Percentiles rank a stretch among this genome's conserved stretches.
phyloP scores from a whole-genome alignment of 2,329 filamentous ascomycete species.

The Curvularia eragrostidis region DNA sequence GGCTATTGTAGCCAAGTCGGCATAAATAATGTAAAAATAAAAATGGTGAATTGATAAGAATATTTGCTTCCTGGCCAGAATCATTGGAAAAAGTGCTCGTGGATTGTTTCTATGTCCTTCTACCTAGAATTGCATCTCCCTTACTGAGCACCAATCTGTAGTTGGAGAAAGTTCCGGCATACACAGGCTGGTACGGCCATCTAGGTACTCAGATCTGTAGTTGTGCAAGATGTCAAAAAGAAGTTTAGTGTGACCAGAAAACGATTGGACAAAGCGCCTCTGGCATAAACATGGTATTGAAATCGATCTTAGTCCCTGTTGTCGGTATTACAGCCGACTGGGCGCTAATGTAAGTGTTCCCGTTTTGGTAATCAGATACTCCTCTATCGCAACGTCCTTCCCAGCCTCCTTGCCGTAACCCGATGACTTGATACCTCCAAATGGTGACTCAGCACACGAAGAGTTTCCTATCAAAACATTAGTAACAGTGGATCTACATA shows the following conservation, averaged over 20 bases:
- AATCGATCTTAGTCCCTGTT: background rate
- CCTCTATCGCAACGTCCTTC: background rate
- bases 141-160: background rate
- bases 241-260: background rate
- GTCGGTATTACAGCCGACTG: background rate
- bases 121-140: too few species aligned
- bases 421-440: background rate
- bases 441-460: background rate
- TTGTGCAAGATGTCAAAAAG: background rate
- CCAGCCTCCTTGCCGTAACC: background rate
- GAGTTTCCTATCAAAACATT: background rate
- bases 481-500: too few species aligned
- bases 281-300: background rate
- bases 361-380: background rate
- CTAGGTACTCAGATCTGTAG: background rate
- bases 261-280: background rate
- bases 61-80: too few species aligned
- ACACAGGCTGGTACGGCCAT: background rate
- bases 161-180: too few species aligned
- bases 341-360: background rate
- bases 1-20: conserved; percentile 17
- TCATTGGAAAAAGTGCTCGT: background rate
- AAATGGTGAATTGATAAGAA: background rate
- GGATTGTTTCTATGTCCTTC: too few species aligned
- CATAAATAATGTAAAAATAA: conserved; percentile 3